Conservation (phyloP, 345 rosid genomes). For the Moricandia moricandioides region DNA sequence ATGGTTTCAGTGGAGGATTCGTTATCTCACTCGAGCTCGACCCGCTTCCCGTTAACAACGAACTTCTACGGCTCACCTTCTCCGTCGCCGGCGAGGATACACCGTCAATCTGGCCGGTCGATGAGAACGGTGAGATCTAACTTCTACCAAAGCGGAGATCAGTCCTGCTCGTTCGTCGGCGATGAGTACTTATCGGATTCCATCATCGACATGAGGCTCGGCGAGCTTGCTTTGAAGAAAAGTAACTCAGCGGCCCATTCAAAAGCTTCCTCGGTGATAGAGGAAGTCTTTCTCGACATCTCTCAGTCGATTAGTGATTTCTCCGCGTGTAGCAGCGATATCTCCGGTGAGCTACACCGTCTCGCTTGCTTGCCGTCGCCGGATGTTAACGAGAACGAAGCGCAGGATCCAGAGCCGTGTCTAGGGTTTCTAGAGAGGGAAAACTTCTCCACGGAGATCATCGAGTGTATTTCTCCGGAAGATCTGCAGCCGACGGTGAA, state of each 20-base stretch:
- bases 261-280: constrained; percentile 38
- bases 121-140: constrained; percentile 86
- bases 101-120: constrained; percentile 72
- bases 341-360: constrained; percentile 87
- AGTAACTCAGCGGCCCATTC: constrained; percentile 42
- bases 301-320: constrained; percentile 82
- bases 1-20: constrained; percentile 82
- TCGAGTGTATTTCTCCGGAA: too few relatives aligned
- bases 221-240: constrained; percentile 59
- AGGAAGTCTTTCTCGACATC: constrained; percentile 55
- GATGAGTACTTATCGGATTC: constrained; percentile 52
- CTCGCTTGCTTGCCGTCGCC: constrained; percentile 66
- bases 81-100: constrained; percentile 42
- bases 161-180: constrained; percentile 33
- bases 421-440: constrained; percentile 77
- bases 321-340: constrained; percentile 84
- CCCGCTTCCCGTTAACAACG: constrained; percentile 56
- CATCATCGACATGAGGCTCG: constrained; percentile 81
- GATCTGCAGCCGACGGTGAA: too few relatives aligned
- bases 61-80: constrained; percentile 41
- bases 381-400: too few relatives aligned
- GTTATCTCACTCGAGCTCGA: constrained; percentile 49
- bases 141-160: constrained; percentile 47
- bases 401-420: constrained; percentile 56
- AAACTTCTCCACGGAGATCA: not conserved